Base-by-base conservation (phyloP, 345 rosid genomes). In the Bruguiera sexangula region DNA sequence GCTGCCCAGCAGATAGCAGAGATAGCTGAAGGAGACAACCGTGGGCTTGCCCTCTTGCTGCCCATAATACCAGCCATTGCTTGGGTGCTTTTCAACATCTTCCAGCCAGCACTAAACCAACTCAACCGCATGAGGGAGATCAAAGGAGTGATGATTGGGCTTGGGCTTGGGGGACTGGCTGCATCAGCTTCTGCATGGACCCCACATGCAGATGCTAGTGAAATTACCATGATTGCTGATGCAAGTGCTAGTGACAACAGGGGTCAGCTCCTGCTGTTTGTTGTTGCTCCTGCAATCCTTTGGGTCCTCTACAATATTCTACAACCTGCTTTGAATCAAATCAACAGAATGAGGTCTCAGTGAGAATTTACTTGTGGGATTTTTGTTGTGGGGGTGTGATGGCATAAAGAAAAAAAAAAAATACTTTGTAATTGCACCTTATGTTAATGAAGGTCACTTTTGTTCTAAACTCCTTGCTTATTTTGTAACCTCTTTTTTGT, bases 311-410 rank as follows among this genome's bases (percentile, higher is more conserved):
- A 88, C 86, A 94, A 91, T 48, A 94, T 94, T 60, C 80, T 91
- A 77, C 97, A 91, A 71, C 98, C 98, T 4, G 98, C 98, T 48
- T 75, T 94, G 87, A 94, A 94, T 89, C 98, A 94, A 69, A 68
- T 94, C 83, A 86, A 91, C 82, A 83, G 68, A 75, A 94, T 94
- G 98, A 87, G 96, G 82, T 87, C 95, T 67, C 29, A 74, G 69
- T 82, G 67, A 66, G 27, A 62, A 11, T n/a, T 55, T 55, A 55
- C 29, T 13, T 55, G 59, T 54, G 50, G 50, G 5, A 43, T 15
- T 43, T 43, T 43, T 39, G 46, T 39, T 43, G 19, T 13, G 16
- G 18, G 50, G 18, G 19, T 43, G 50, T 58, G 37, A 55, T 43
- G 68, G 67, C 66, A 43, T 10, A 57, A 51, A 50, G 20, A 50